Evolutionary conservation across 2,329 filamentous ascomycete genomes (phyloP).

Genomic region (Neonectria sp.): DNA sequence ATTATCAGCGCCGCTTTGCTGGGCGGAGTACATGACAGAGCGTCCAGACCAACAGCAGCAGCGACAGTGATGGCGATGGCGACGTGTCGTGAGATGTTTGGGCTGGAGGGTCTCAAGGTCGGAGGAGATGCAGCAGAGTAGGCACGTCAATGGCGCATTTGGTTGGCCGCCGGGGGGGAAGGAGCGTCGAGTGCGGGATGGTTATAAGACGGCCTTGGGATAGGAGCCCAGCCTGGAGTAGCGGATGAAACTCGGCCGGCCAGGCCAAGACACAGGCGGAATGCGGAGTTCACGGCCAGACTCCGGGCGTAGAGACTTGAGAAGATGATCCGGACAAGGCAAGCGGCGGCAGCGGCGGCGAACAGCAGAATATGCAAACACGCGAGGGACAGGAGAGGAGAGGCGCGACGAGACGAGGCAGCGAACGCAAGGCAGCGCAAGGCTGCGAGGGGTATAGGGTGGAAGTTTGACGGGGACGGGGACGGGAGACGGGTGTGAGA

Average conservation of each 20-base stretch:
- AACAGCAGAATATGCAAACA: constrained; percentile 30
- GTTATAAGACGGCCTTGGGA: constrained; percentile 43
- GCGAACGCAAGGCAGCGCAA: constrained; percentile 29
- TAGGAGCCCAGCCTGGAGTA: constrained; percentile 40
- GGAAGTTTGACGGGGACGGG: constrained; percentile 13
- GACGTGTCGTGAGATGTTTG: constrained; percentile 76
- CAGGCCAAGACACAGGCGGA: constrained; percentile 37
- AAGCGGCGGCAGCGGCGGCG: constrained; percentile 27
- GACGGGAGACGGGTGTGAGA: constrained; percentile 26
- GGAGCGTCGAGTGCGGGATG: constrained; percentile 45
- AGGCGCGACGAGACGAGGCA: constrained; percentile 32
- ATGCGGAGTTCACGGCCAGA: constrained; percentile 18
- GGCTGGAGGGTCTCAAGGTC: constrained; percentile 57
- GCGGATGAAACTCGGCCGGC: constrained; percentile 41
- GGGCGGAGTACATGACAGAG: constrained; percentile 57
- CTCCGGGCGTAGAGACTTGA: constrained; percentile 18
- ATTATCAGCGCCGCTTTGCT: constrained; percentile 82
- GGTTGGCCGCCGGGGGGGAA: constrained; percentile 60
- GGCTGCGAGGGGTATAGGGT: constrained; percentile 22
- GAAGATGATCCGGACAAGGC: constrained; percentile 27
- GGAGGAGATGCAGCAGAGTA: constrained; percentile 59
- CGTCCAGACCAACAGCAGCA: constrained; percentile 46
- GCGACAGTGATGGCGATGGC: constrained; percentile 60
- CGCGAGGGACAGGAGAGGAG: constrained; percentile 16
- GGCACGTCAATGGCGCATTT: constrained; percentile 65